Evolutionary conservation across 2,329 filamentous ascomycete genomes (phyloP), one percentile per base, ranked within the genome.

Genomic region (Trichoderma koningiopsis): DNA sequence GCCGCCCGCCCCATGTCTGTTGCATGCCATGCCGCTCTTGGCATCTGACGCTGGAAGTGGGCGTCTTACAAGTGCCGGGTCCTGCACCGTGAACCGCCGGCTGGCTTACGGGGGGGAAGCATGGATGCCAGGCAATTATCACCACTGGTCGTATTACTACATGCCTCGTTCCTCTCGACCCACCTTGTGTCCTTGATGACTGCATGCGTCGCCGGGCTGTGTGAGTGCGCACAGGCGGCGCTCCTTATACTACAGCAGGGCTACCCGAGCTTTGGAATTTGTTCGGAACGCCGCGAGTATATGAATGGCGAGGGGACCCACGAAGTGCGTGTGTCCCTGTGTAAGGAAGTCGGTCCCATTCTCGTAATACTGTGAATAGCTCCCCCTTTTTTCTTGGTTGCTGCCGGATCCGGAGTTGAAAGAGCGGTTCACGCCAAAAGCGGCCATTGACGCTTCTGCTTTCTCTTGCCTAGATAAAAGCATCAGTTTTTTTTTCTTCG

Each of bases 131-230:
- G 14, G 2, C 37, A 16, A 5, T 8, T 2, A 49, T 10, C 22
- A 24, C 5, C 8, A 14, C 47, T 22, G 22, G 22, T 5, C 47
- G 11, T 49, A 3, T 8, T 22, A 43, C 37, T 6, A 6, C 43
- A 62, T 59, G 68, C 27, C 27, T 19, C 70, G 49, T 65, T 37
- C 52, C 56, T 63, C 24, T 14, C 52, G 52, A 55, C 52, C 52
- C 52, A 55, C 52, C 52, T 8, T 43, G 40, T 19, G 49, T 55
- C 52, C 52, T 22, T 19, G 24, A 59, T 70, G 55, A 53, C 29
- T 57, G 31, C 31, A 57, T 35, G 31, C 31, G 33, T 55, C 52
- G 40, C 6, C 19, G 40, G 4, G 14, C n/a, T 55, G 52, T 29
- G 52, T 5, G 52, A 19, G 49, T 7, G 22, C 5, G 24, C 49